Evolutionary conservation across 2,329 filamentous ascomycete species (phyloP).

Genomic region (Parastagonospora avenae): DNA sequence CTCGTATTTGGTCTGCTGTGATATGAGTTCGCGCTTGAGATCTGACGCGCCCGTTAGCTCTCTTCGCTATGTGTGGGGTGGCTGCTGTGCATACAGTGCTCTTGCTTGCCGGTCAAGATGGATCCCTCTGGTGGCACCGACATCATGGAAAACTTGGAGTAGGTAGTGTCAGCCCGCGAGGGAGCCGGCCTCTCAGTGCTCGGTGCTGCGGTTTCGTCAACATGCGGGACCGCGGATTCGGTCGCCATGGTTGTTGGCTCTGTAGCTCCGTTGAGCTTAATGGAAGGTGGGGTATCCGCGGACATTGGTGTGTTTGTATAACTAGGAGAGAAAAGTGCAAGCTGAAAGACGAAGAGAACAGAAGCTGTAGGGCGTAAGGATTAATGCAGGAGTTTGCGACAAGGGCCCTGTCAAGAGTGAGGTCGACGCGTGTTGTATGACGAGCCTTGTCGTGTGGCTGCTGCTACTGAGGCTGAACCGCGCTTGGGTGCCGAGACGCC

Average conservation of each 20-base stretch:
- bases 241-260: slow-evolving; percentile 39
- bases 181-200: slow-evolving; percentile 21
- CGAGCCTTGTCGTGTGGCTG: slow-evolving; percentile 32
- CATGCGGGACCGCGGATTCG: slow-evolving; percentile 22
- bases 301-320: slow-evolving; percentile 28
- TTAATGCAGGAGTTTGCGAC: neutral
- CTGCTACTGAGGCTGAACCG: slow-evolving; percentile 26
- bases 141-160: slow-evolving; percentile 48
- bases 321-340: slow-evolving; percentile 5
- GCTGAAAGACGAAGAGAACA: slow-evolving; percentile 1
- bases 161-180: slow-evolving; percentile 38
- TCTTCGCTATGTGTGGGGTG: neutral
- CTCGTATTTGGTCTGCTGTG: slow-evolving; percentile 86
- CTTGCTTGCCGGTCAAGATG: slow-evolving; percentile 90
- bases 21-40: slow-evolving; percentile 92
- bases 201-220: slow-evolving; percentile 17
- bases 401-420: slow-evolving; percentile 3
- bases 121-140: slow-evolving; percentile 61
- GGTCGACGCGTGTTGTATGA: slow-evolving; percentile 39
- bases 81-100: slow-evolving; percentile 73
- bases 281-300: slow-evolving; percentile 30
- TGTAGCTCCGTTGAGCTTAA: slow-evolving; percentile 39
- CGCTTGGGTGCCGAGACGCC: slow-evolving; percentile 15
- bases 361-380: neutral
- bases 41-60: slow-evolving; percentile 59